A percentile compares a stretch with the other conserved stretches of the same genome.
phyloP scores from a whole-genome alignment of 2,329 filamentous ascomycete genomes.

The Rutstroemia sp. region DNA sequence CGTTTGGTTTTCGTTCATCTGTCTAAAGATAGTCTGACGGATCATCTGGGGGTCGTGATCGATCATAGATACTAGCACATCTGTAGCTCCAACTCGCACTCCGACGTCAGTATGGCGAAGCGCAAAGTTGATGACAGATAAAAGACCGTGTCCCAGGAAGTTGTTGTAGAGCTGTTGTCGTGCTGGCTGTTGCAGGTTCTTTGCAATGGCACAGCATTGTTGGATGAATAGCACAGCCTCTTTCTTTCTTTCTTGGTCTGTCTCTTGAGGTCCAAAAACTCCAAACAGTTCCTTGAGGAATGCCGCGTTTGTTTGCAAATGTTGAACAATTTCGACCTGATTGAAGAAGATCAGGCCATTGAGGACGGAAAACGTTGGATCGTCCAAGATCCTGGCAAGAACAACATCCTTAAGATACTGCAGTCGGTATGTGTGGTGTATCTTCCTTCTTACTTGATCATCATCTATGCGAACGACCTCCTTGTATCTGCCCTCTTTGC shows the following conservation, averaged over 20 bases:
- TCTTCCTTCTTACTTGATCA: constrained; percentile 73
- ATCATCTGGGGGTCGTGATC: constrained; percentile 96
- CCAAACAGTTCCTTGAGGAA: constrained; percentile 83
- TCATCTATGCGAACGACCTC: constrained; percentile 93
- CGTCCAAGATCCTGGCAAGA: constrained; percentile 88
- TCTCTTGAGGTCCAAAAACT: constrained; percentile 65
- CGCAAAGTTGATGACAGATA: constrained; percentile 86
- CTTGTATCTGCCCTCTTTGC: constrained; percentile 84
- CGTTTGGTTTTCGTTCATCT: constrained; percentile 77
- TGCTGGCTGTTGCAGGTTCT: constrained; percentile 80
- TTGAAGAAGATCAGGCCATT: constrained; percentile 99
- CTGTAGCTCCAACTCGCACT: constrained; percentile 85
- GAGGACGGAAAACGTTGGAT: constrained; percentile 93
- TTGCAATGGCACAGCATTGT: constrained; percentile 89
- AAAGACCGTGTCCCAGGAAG: constrained; percentile 79
- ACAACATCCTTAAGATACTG: constrained; percentile 99
- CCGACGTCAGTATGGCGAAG: constrained; percentile 76
- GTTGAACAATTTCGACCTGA: constrained; percentile 94
- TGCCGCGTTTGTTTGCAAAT: constrained; percentile 72
- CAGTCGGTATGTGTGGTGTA: constrained; percentile 90
- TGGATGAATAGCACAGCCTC: constrained; percentile 95
- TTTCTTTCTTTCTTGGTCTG: constrained; percentile 69
- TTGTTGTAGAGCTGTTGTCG: constrained; percentile 81
- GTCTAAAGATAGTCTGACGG: constrained; percentile 84
- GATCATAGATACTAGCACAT: constrained; percentile 88